Evolutionary conservation across 768 basidiomycete genomes (phyloP).

Genomic region (Lentinula raphanica): DNA sequence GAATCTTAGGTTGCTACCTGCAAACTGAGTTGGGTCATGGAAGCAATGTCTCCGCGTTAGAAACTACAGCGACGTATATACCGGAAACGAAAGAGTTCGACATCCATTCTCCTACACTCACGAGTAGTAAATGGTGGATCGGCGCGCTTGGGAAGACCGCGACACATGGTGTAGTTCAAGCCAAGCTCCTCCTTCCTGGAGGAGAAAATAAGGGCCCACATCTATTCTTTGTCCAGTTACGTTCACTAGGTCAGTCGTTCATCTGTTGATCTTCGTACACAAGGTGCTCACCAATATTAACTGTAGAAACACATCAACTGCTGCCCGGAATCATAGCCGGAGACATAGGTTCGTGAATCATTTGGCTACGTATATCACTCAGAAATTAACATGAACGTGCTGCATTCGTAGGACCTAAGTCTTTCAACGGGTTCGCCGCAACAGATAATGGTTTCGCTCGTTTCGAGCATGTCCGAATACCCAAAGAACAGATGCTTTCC

Average conservation of each 20-base stretch:
- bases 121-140: constrained; percentile 82
- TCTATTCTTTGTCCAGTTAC: constrained; percentile 67
- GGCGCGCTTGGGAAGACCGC: constrained; percentile 68
- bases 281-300: background rate
- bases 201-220: constrained; percentile 66
- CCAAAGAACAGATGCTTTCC: constrained; percentile 68
- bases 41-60: constrained; percentile 60
- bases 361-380: background rate
- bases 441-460: constrained; percentile 67
- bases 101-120: constrained; percentile 69
- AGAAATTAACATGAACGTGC: no score
- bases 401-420: constrained; percentile 49
- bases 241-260: constrained; percentile 48
- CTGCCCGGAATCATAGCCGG: constrained; percentile 61
- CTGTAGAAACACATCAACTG: constrained; percentile 50
- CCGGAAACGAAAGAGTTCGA: constrained; percentile 64
- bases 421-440: constrained; percentile 39
- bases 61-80: constrained; percentile 76
- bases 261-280: background rate
- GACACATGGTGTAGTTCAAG: constrained; percentile 73
- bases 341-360: constrained; percentile 51
- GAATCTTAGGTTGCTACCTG: constrained; percentile 66
- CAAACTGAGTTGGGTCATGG: constrained; percentile 82
- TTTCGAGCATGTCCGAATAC: constrained; percentile 62
- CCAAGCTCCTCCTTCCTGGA: constrained; percentile 60